Evolutionary conservation across 2,329 filamentous ascomycete species (phyloP), one percentile per base, ranked within the genome.

Genomic region (Coniella vitis): DNA sequence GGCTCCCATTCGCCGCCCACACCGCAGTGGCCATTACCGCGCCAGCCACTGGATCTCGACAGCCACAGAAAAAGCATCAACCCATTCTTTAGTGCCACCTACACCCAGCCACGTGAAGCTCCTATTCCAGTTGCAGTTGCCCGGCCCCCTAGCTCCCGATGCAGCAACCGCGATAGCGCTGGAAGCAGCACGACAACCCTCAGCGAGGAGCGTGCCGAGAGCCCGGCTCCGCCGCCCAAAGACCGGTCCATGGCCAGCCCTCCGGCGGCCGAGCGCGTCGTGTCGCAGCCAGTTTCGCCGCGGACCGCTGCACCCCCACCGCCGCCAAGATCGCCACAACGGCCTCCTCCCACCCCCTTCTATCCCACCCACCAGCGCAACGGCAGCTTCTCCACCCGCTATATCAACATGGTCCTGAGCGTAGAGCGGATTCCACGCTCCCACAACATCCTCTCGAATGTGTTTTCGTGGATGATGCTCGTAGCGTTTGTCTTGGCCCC

Each of bases 401-500:
- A 73, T 55, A 63, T 68, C 34, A 60, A 67, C 52, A 76, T 76
- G 69, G 65, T 75, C 7, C 64, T 74, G 20, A 63, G 66, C 32
- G 63, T 73, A n/a, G 69, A 75, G 54, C 56, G 61, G 34, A 73
- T 77, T 40, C 65, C 70, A 2, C 63, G 63, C 7, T 42, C 65
- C 9, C 71, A 76, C 62, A 78, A 73, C 60, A 64, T 76, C 45
- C 61, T 73, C 17, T 69, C 69, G 42, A 63, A 65, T 9, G 54
- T 67, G n/a, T 72, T 66, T 48, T 63, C 67, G 4, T 79, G 70
- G 72, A 64, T 75, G 39, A 65, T 79, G 3, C 67, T 79, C 1
- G 70, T 70, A 0, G 74, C 74, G 22, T 79, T 76, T 62, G 63
- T 78, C 14, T 65, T 78, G 37, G 68, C 76, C 32, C 74, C 74